phyloP scores from a whole-genome alignment of 768 basidiomycete species.

The Pulveroboletus sp. region DNA sequence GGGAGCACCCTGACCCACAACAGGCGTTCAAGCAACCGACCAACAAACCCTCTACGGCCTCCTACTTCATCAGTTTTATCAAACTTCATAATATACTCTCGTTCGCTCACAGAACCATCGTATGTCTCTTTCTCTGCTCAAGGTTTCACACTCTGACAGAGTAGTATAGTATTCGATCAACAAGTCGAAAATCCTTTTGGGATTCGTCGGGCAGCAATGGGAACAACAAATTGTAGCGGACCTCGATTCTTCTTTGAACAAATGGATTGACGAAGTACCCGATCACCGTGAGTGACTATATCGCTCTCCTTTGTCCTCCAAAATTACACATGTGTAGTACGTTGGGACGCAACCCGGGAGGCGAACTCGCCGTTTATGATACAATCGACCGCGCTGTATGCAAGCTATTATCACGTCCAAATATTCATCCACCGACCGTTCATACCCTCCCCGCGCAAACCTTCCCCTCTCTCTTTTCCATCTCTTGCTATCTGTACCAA shows the following conservation, averaged over 20 bases:
- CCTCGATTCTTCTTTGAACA: conserved; percentile 70
- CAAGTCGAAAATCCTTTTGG: conserved; percentile 51
- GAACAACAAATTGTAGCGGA: conserved; percentile 66
- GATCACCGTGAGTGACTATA: conserved; percentile 28
- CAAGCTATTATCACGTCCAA: conserved; percentile 52
- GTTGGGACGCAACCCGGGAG: conserved; percentile 44
- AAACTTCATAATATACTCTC: conserved; percentile 62
- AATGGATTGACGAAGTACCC: conserved; percentile 74
- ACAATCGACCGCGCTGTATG: conserved; percentile 50
- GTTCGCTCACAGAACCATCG: conserved; percentile 59
- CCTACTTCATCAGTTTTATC: conserved; percentile 51
- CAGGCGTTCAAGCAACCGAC: conserved; percentile 59
- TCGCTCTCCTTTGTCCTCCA: neutral
- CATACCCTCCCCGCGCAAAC: conserved; percentile 61
- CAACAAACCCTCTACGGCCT: conserved; percentile 49
- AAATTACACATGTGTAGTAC: conserved; percentile 30
- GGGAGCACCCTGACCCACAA: conserved; percentile 47
- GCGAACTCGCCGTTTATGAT: conserved; percentile 36
- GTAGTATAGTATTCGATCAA: conserved; percentile 63
- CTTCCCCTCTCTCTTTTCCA: conserved; percentile 44
- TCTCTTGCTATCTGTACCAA: conserved; percentile 85
- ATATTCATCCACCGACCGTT: conserved; percentile 79
- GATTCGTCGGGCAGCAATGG: conserved; percentile 49
- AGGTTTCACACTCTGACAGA: neutral
- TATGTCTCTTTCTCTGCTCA: conserved; percentile 23